phyloP scores from a whole-genome alignment of 768 basidiomycete species.

The Trametes maxima region DNA sequence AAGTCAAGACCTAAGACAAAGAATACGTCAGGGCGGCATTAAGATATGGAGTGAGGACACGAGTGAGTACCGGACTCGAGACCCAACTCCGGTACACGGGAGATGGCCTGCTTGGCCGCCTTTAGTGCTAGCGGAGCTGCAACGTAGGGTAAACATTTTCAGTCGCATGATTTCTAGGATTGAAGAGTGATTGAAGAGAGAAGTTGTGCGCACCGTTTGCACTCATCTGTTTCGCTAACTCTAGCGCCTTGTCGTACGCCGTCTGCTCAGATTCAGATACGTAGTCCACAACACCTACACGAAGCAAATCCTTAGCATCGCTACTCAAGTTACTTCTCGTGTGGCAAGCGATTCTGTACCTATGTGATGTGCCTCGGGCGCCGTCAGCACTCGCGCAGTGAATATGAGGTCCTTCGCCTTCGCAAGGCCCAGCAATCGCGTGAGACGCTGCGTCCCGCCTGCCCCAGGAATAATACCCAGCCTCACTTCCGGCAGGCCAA shows the following conservation, averaged over 20 bases:
- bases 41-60: not conserved
- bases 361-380: constrained; percentile 67
- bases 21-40: not conserved
- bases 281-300: constrained; percentile 79
- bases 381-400: constrained; percentile 70
- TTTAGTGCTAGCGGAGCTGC: constrained; percentile 82
- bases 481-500: constrained; percentile 81
- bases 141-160: not conserved
- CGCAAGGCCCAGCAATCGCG: constrained; percentile 74
- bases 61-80: constrained; percentile 65
- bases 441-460: constrained; percentile 84
- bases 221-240: constrained; percentile 67
- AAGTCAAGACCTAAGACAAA: constrained; percentile 76
- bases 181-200: not conserved
- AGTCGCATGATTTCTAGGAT: not conserved
- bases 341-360: constrained; percentile 44
- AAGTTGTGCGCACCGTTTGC: constrained; percentile 55
- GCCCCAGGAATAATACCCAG: constrained; percentile 89
- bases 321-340: not conserved
- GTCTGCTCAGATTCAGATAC: constrained; percentile 60
- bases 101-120: constrained; percentile 88
- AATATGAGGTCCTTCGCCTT: constrained; percentile 89
- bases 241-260: constrained; percentile 71
- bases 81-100: constrained; percentile 74
- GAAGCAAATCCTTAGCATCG: not conserved